Base-by-base conservation (phyloP, 2,329 filamentous ascomycete species). In the Claviceps pazoutovae region DNA sequence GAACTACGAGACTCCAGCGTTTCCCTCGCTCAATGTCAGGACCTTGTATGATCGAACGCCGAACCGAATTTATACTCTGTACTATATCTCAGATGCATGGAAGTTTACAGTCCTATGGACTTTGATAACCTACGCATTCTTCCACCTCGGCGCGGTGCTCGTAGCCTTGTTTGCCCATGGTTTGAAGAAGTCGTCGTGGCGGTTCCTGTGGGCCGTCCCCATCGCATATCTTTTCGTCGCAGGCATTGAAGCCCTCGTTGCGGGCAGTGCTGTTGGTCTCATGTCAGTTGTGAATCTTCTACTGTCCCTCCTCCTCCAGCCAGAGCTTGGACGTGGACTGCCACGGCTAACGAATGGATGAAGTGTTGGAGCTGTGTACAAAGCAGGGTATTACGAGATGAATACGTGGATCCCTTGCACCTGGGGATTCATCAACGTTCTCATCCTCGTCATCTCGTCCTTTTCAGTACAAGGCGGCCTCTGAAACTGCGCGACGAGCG, bases 381-480 rank as follows among this genome's bases (percentile, higher is more conserved):
- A 82, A 59, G 79, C 84, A 2, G 90, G 88, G 44, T 88, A 84
- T 67, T 95, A 91, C 64, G 76, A 82, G 60, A 93, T 95, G 88
- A 91, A 88, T 46, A 95, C 90, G 0, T 95, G 89, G 89, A 86
- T 95, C 49, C 90, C 90, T 0, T 85, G 93, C 61, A 78, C 90
- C 21, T 95, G 90, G 90, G 87, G 82, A 1, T 76, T 87, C 62
- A 84, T 91, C 65, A 95, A 88, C 64, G 82, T 91, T 9, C 66
- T 95, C 46, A 77, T 94, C 34, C 72, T 96, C 46, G 81, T 95
- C 48, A 73, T 95, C 56, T 93, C 88, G 5, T 93, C 88, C 4
- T 95, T 95, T 65, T 87, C 88, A n/a, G 90, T 95, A 49, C 88
- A 94, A 63, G 88, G 89, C 48, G 89, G 87, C 41, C 74, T 95